These are phyloP conservation scores for Chytriomyces confervae DNA, from an alignment of 192 early-diverging fungal species.

Conservation along the genomic window DNA sequence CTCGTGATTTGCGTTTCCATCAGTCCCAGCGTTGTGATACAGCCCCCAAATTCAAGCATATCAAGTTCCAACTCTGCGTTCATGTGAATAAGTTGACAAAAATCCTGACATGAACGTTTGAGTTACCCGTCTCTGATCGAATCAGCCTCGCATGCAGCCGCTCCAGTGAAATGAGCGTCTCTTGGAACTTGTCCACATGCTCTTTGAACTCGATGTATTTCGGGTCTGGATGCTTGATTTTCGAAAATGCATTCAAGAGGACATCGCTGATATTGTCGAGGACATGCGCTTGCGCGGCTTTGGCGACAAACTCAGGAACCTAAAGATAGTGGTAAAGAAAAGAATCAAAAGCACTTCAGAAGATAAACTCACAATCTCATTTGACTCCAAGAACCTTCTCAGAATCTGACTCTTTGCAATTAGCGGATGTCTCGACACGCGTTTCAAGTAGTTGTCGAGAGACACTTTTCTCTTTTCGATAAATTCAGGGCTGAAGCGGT, in stretches of 20 bases:
- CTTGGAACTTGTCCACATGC: constrained; percentile 80
- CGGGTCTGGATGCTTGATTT: constrained; percentile 87
- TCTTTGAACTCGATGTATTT: constrained; percentile 85
- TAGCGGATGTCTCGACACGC: constrained; percentile 80
- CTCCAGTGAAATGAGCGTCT: constrained; percentile 83
- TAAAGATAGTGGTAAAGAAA: background rate
- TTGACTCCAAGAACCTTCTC: constrained; percentile 82
- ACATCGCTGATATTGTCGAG: constrained; percentile 86
- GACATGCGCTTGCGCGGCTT: constrained; percentile 52
- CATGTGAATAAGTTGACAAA: background rate
- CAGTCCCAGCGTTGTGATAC: constrained; percentile 74
- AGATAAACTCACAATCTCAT: constrained; percentile 52
- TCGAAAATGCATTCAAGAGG: constrained; percentile 86
- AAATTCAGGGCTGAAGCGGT: constrained; percentile 93
- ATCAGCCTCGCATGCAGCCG: constrained; percentile 68
- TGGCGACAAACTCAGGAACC: constrained; percentile 35
- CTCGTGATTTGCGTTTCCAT: constrained; percentile 87
- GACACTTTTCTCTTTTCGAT: constrained; percentile 75
- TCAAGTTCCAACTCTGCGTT: constrained; percentile 74
- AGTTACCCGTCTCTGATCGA: constrained; percentile 71
- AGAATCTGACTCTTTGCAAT: constrained; percentile 74
- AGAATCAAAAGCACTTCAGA: background rate
- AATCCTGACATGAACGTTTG: background rate
- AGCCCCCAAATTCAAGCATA: constrained; percentile 79
- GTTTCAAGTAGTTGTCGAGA: constrained; percentile 84